Base-by-base conservation (phyloP, 768 basidiomycete species). In the Russula compacta region DNA sequence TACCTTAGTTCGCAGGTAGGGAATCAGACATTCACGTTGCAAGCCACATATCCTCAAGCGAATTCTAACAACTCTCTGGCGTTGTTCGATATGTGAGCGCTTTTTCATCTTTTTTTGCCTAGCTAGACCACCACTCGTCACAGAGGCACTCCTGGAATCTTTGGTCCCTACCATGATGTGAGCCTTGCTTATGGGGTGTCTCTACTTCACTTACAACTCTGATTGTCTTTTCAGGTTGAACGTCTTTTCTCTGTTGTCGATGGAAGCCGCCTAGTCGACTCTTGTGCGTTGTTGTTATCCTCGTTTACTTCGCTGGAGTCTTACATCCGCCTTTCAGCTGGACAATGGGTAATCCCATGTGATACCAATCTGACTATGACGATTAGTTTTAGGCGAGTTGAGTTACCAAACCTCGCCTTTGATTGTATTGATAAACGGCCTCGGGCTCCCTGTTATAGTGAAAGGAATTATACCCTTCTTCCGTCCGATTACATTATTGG, bases 401-500 rank as follows among this genome's bases (percentile, higher is more conserved):
- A 50, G 79, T 66, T 15, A 9, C 19, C 21, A 63, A n/a, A 42
- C 9, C 5, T 51, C 10, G 6, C 19, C 35, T 44, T 46, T 24
- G 15, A 14, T 12, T 8, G 32, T 40, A 21, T 32, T 47, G 10
- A 6, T 59, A 38, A 57, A 43, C 32, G 11, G 7, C 14, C 39
- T 32, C 32, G 11, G 10, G 14, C 39, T 32, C 10, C 7, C 15
- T 12, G 9, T 49, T 56, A 33, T 63, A 83, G 83, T 10, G 69
- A 69, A 11, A 69, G 68, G 56, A 81, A 78, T 42, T 91, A 85
- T 67, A 79, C 82, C 0, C 70, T 92, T 19, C 78, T 85, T 60
- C 89, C 89, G 2, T 83, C 84, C 1, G 89, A 92, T 69, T 92
- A 88, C 66, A 70, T 92, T 50, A 85, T 91, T 56, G 89, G 87